phyloP scores from a whole-genome alignment of 2,329 filamentous ascomycete genomes.

The Cordyceps cateniannulata region DNA sequence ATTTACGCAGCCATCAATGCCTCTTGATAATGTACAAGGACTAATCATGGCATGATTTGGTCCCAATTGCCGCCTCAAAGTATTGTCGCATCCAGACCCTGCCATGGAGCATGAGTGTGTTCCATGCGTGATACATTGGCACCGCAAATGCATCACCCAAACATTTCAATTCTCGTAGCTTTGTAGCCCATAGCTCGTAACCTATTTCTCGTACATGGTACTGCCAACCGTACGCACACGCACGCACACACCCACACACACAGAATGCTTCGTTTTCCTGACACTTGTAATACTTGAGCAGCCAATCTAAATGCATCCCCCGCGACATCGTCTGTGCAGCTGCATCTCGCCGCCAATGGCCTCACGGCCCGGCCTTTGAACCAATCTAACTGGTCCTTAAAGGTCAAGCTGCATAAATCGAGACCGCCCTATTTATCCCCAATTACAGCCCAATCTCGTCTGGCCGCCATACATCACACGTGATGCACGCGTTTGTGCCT shows the following conservation, averaged over 20 bases:
- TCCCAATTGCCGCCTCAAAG: neutral
- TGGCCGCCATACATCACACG: constrained; percentile 11
- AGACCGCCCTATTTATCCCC: neutral
- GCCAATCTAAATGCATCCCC: neutral
- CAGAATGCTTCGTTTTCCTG: neutral
- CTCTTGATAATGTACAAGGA: neutral
- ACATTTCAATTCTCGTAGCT: neutral
- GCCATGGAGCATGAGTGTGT: neutral
- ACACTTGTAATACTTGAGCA: neutral
- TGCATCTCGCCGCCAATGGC: neutral
- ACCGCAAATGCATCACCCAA: neutral
- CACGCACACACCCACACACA: too few relatives aligned
- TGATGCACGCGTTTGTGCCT: constrained; percentile 1
- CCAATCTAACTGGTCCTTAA: neutral
- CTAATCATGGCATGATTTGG: neutral
- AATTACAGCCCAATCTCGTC: constrained; percentile 10
- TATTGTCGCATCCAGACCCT: neutral
- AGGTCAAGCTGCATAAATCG: neutral
- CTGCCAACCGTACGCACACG: neutral
- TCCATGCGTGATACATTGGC: neutral
- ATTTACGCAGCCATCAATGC: neutral
- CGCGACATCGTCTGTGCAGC: neutral
- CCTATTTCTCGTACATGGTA: neutral
- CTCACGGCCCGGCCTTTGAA: neutral
- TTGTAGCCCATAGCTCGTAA: neutral